A percentile compares a stretch with the other conserved stretches of the same genome.
Conservation (phyloP, 31 red algal species). For the Endocladia muricata region DNA sequence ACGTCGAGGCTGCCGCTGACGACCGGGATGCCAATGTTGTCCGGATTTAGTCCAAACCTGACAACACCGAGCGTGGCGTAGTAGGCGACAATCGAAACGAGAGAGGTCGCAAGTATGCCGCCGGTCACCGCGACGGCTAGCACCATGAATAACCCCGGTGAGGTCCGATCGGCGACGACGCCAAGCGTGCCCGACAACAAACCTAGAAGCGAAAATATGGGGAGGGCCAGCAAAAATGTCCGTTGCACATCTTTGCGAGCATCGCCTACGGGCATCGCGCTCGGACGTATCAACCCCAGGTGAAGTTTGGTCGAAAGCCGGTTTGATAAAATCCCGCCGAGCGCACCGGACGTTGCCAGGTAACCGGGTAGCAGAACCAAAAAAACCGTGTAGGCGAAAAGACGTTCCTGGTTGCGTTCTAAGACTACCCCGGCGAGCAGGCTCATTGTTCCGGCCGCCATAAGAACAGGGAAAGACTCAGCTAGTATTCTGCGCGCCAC, state of each 20-base stretch:
- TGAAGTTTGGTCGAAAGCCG: too few species aligned
- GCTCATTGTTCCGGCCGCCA: too few species aligned
- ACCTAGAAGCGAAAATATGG: not conserved
- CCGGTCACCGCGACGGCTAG: not conserved
- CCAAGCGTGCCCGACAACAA: not conserved
- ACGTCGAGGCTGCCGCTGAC: not conserved
- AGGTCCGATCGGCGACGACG: not conserved
- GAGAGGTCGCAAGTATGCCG: not conserved
- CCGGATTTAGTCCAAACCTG: constrained; percentile 1
- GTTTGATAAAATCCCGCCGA: too few species aligned
- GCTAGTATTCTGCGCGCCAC: too few species aligned
- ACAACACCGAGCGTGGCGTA: constrained; percentile 10
- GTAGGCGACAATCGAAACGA: not conserved
- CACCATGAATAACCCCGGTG: not conserved
- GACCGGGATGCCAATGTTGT: not conserved
- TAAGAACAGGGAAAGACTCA: too few species aligned
- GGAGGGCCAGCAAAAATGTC: not conserved
- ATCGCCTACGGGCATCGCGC: too few species aligned
- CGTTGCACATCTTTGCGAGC: not conserved
- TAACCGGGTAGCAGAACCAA: too few species aligned
- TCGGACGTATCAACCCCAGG: too few species aligned
- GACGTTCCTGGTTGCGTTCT: too few species aligned
- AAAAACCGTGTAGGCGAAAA: too few species aligned
- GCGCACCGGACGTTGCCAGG: too few species aligned
- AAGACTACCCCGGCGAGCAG: too few species aligned